Base-by-base conservation (phyloP, 805 yeast species). In the fission yeast (Schizosaccharomyces pombe) region DNA sequence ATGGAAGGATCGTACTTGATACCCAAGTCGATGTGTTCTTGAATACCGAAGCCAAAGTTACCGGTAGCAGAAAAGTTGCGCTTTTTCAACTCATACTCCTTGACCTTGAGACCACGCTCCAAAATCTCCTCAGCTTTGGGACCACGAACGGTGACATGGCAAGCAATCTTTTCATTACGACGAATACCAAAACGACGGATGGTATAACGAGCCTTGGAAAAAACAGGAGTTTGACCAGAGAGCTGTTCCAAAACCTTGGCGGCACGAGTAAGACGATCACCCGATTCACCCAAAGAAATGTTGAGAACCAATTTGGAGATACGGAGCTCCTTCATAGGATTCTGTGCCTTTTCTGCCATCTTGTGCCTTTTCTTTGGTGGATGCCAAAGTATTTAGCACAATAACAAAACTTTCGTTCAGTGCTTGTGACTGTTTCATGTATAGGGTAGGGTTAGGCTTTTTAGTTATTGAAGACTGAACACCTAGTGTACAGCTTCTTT, bases 251-350 rank as follows among this genome's bases (percentile, higher is more conserved):
- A 80, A 69, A 91, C 98, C 81, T 91, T 91, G 72, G 98, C 91
- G 68, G 98, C 98, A 84, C 98, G 89, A 79, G 98, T 91, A 75
- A 91, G 85, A 82, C 97, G 84, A 76, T 91, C 98, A 80, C 98
- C 98, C 75, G 96, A 87, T 78, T 91, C 98, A 79, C 98, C 98
- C 75, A 91, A 98, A 76, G 94, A 87, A 77, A 91, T 91, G 91
- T 91, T 91, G 75, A 91, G 84, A 75, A 91, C 96, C 75, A 91
- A 82, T 78, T 91, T 91, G 78, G 91, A 97, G 78, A 91, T 89
- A 79, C 82, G 87, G 76, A 91, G 79, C 68, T 91, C 97, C 77
- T 95, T 91, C 97, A 91, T 89, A 76, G 84, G 79, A 78, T 91
- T 91, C 62, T 69, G 61, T 60, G 66, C 57, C 62, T 67, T 65